phyloP scores from a whole-genome alignment of 306 rosid species.

The Albizia julibrissin region DNA sequence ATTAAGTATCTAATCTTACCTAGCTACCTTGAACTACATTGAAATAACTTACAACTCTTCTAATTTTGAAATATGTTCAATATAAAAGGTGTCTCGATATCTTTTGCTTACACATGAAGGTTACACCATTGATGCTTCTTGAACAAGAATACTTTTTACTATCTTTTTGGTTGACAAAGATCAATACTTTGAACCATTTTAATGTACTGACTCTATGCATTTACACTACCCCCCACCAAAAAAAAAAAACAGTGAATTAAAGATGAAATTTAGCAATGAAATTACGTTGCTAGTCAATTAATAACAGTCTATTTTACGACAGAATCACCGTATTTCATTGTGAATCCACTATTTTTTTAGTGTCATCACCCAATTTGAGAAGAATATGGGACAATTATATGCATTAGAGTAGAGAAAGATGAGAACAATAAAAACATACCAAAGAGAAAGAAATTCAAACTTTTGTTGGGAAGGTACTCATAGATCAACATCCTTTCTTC shows the following conservation, averaged over 20 bases:
- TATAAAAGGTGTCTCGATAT: no score
- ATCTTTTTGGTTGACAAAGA: no score
- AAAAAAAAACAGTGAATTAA: no score
- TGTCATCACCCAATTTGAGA: background rate
- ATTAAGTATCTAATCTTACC: background rate
- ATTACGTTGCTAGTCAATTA: no score
- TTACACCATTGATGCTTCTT: background rate
- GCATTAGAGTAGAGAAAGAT: background rate
- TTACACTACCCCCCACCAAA: no score
- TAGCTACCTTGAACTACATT: background rate
- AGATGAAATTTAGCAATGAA: no score
- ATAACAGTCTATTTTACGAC: no score
- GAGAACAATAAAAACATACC: background rate
- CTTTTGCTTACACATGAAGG: background rate
- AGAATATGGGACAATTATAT: background rate
- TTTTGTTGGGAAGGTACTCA: conserved; percentile 26
- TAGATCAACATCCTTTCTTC: conserved; percentile 19
- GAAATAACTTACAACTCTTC: background rate
- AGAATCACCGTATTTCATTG: no score
- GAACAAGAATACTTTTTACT: background rate
- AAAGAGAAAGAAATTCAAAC: conserved; percentile 37
- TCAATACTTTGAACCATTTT: background rate
- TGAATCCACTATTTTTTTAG: no score
- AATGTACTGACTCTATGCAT: background rate
- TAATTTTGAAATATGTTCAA: no score